Base-by-base conservation (phyloP, 2,329 filamentous ascomycete genomes). In the Alternaria brassicae region DNA sequence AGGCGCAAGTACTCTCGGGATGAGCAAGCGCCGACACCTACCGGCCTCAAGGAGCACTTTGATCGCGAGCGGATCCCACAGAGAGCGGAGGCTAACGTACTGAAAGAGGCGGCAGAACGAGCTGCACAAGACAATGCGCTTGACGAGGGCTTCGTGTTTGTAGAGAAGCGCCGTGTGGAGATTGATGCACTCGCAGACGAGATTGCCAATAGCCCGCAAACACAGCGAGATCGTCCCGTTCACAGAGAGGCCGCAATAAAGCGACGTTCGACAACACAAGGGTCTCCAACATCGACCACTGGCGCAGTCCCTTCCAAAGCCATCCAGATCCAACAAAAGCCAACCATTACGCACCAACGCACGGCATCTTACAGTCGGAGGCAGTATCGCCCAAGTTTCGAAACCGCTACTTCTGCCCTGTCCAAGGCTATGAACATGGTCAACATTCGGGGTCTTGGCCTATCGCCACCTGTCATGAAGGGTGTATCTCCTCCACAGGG, bases 111-210 rank as follows among this genome's bases (percentile, higher is more conserved):
- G 49, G 82, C 83, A 39, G 88, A 90, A 65, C 84, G 85, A 44
- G 90, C 89, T 3, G 92, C 91, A 3, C 91, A 96, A 70, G 94
- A 98, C 65, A 88, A 96, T 48, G 91, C 91, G 1, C 91, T 96
- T 69, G 93, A 97, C 74, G 88, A 94, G 65, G 95, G 98, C 66
- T 99, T 98, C 71, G 94, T 99, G 19, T 84, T 98, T 25, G 92
- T 99, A 12, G 95, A 99, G 80, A 97, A 97, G 81, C 89, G 90
- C 65, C 91, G 93, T 19, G 93, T 99, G 10, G 94, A 98, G 77
- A 94, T 99, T 50, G 98, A 99, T 76, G 95, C 95, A 3, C 90
- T 99, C 71, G 95, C 95, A 21, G 95, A 99, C 77, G 94, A 98
- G 78, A 83, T 99, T 73, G 93, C 92, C 42, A 91, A 93, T 52